phyloP scores from a whole-genome alignment of 768 basidiomycete genomes.

The Rhodotorula diobovata region DNA sequence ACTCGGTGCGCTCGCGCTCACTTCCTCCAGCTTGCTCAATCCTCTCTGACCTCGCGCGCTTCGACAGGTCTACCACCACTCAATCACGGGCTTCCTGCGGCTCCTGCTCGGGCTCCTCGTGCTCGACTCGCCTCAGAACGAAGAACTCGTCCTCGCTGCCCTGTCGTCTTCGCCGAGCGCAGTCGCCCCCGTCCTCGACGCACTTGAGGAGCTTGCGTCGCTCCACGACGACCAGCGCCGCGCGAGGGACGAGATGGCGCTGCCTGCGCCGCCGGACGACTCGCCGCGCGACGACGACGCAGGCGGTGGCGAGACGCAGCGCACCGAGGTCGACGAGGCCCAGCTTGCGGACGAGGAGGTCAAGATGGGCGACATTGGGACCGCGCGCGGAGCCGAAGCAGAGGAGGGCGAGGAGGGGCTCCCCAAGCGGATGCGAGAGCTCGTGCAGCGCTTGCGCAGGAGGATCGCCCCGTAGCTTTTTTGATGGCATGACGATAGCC shows the following conservation, averaged over 20 bases:
- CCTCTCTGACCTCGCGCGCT: not conserved
- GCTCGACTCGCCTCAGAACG: slow-evolving; percentile 24
- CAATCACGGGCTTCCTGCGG: slow-evolving; percentile 30
- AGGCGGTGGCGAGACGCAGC: not conserved
- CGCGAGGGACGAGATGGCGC: not conserved
- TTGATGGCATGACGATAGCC: no score
- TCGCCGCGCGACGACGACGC: not conserved
- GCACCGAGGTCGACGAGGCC: not conserved
- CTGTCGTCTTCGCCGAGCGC: not conserved
- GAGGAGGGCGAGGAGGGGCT: not conserved
- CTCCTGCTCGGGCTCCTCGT: slow-evolving; percentile 29
- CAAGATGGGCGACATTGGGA: not conserved
- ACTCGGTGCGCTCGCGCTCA: slow-evolving; percentile 29
- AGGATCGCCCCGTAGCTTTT: not conserved
- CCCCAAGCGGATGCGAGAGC: not conserved
- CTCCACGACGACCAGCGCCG: slow-evolving; percentile 17
- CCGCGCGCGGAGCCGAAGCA: not conserved
- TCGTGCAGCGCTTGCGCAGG: slow-evolving; percentile 1
- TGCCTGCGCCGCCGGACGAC: not conserved
- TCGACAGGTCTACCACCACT: slow-evolving; percentile 20
- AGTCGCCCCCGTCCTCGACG: slow-evolving; percentile 12
- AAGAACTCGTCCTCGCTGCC: slow-evolving; percentile 9
- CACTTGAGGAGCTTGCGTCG: slow-evolving; percentile 29
- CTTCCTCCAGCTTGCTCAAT: no score
- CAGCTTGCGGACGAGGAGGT: not conserved